phyloP scores from a whole-genome alignment of 108 stramenopile genomes.

The Conticribra weissflogii region DNA sequence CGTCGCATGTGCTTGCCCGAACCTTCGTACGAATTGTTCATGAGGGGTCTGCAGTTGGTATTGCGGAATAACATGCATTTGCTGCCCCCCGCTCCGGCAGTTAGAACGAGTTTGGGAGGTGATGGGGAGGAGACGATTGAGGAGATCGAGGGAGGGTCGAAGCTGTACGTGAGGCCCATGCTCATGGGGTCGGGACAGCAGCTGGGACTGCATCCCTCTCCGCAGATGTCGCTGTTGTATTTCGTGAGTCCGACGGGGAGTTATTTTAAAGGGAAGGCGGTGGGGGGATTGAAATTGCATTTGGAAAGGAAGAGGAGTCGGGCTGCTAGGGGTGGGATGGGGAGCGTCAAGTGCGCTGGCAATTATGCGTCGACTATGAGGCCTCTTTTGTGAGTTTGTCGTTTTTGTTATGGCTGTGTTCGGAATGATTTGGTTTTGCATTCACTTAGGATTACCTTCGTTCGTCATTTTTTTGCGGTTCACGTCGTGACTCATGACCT shows the following conservation, averaged over 20 bases:
- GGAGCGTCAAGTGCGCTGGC: constrained; percentile 74
- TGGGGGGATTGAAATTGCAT: constrained; percentile 76
- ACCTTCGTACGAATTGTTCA: constrained; percentile 66
- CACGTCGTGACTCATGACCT: too few relatives aligned
- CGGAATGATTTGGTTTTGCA: constrained; percentile 1
- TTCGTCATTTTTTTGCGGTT: too few relatives aligned
- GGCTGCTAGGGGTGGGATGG: constrained; percentile 76
- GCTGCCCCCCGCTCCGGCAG: constrained; percentile 71
- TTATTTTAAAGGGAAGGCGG: constrained; percentile 71
- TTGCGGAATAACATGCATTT: constrained; percentile 65
- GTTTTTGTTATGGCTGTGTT: background rate
- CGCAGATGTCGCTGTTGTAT: constrained; percentile 68
- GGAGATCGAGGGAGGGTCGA: constrained; percentile 58
- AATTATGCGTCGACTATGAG: constrained; percentile 82
- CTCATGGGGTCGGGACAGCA: constrained; percentile 65
- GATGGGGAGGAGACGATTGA: background rate
- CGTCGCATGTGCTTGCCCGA: constrained; percentile 74
- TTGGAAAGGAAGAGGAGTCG: constrained; percentile 74
- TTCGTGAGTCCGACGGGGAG: constrained; percentile 87
- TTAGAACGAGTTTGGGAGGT: constrained; percentile 28
- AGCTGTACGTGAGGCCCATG: constrained; percentile 74
- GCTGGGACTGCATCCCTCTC: constrained; percentile 74
- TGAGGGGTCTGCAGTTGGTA: constrained; percentile 70
- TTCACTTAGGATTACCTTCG: background rate
- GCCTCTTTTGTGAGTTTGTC: constrained; percentile 61